Percentiles rank a stretch among this genome's conserved stretches.
phyloP scores from a whole-genome alignment of 768 basidiomycete species.

The Pseudohyphozyma bogoriensis region DNA sequence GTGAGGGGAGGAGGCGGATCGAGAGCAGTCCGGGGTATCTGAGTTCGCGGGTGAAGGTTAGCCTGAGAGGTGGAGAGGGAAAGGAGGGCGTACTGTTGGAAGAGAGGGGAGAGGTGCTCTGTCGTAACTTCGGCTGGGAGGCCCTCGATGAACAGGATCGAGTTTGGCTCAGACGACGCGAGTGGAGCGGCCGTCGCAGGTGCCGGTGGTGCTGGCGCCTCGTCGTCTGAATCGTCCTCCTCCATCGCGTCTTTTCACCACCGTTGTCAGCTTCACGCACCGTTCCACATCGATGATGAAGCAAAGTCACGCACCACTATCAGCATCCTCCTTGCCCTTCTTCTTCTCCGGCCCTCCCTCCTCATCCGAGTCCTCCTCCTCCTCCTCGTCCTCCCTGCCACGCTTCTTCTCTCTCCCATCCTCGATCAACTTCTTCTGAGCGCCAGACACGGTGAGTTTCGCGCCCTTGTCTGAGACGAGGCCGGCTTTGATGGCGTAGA shows the following conservation, averaged over 20 bases:
- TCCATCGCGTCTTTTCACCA: conserved; percentile 19
- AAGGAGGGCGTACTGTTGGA: conserved; percentile 63
- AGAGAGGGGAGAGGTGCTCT: conserved; percentile 72
- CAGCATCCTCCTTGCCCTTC: conserved; percentile 52
- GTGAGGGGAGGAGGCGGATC: conserved; percentile 53
- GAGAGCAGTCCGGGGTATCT: conserved; percentile 78
- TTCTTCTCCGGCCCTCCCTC: conserved; percentile 49
- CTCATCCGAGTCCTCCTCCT: conserved; percentile 46
- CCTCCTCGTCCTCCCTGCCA: conserved; percentile 47
- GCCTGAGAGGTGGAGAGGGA: neutral
- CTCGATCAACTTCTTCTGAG: conserved; percentile 43
- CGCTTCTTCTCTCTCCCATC: conserved; percentile 37
- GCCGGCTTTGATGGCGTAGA: conserved; percentile 38
- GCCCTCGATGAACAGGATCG: conserved; percentile 65
- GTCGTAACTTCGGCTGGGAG: conserved; percentile 83
- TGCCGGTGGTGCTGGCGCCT: conserved; percentile 40
- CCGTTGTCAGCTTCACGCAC: neutral
- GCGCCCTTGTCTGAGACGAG: conserved; percentile 41
- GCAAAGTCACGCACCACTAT: conserved; percentile 37
- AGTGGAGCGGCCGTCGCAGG: conserved; percentile 48
- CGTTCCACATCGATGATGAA: neutral
- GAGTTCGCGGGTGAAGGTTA: conserved; percentile 4
- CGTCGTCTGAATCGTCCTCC: conserved; percentile 32
- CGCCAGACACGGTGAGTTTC: conserved; percentile 40
- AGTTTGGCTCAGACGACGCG: conserved; percentile 37